A percentile compares a stretch with the other conserved stretches of the same genome.
Evolutionary conservation across 768 basidiomycete species (phyloP).

Genomic region (Kwoniella shandongensis): DNA sequence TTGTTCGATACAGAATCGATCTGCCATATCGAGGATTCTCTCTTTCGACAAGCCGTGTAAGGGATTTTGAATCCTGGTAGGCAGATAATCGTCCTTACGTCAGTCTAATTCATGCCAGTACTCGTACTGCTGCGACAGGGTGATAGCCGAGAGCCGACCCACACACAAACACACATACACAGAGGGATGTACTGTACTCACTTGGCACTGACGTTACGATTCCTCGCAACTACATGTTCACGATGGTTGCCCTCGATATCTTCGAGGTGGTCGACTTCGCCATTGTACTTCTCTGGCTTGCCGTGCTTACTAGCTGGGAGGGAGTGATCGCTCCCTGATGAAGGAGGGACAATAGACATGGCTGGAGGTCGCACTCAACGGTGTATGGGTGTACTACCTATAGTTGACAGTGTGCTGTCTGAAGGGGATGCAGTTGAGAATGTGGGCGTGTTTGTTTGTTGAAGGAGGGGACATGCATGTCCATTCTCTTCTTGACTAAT

Average conservation of each 20-base stretch:
- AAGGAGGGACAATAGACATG: slow-evolving; percentile 3
- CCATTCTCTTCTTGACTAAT: too few species aligned
- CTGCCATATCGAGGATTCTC: slow-evolving; percentile 30
- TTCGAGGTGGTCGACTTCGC: slow-evolving; percentile 19
- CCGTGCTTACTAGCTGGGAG: slow-evolving; percentile 2
- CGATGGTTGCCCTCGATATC: slow-evolving; percentile 13
- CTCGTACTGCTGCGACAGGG: too few species aligned
- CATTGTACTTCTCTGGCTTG: slow-evolving; percentile 18
- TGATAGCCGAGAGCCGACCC: too few species aligned
- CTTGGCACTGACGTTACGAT: slow-evolving; percentile 31
- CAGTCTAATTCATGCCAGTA: too few species aligned
- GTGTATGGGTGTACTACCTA: too few species aligned
- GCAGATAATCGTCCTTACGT: neutral
- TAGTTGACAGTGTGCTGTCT: too few species aligned
- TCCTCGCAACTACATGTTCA: slow-evolving; percentile 14
- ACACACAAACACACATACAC: too few species aligned
- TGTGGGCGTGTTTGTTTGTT: too few species aligned
- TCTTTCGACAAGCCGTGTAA: slow-evolving; percentile 33
- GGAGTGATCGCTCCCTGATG: slow-evolving; percentile 4
- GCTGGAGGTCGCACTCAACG: too few species aligned
- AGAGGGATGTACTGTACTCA: too few species aligned
- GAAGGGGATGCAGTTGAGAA: too few species aligned
- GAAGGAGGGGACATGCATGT: too few species aligned
- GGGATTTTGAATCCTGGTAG: slow-evolving; percentile 30
- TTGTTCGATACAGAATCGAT: slow-evolving; percentile 30